phyloP scores from a whole-genome alignment of 2,329 filamentous ascomycete genomes.

The Neonectria ditissima region DNA sequence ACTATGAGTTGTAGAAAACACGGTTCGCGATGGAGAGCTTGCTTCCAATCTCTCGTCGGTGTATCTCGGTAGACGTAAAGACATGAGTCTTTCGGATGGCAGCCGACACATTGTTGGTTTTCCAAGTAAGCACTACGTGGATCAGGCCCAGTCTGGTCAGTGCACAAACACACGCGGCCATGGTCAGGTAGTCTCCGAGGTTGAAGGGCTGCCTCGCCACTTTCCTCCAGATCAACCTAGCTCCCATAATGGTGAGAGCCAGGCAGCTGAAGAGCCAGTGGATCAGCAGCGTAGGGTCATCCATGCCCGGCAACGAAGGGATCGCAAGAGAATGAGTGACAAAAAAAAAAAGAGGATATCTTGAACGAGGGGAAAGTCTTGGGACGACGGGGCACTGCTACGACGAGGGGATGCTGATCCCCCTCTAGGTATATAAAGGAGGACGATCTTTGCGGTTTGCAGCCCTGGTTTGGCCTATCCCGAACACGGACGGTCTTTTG shows the following conservation, averaged over 20 bases:
- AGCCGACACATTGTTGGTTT: slow-evolving; percentile 29
- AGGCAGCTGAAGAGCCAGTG: slow-evolving; percentile 30
- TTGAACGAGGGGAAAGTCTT: too few species aligned
- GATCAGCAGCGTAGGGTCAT: slow-evolving; percentile 32
- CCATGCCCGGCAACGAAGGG: slow-evolving; percentile 18
- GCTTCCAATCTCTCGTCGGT: slow-evolving; percentile 24
- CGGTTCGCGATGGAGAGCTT: slow-evolving; percentile 29
- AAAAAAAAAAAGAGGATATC: too few species aligned
- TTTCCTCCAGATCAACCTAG: slow-evolving; percentile 18
- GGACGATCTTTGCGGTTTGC: not conserved
- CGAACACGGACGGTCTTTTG: not conserved
- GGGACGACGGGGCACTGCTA: not conserved
- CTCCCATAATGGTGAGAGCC: slow-evolving; percentile 12
- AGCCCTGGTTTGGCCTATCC: not conserved
- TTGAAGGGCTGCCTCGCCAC: slow-evolving; percentile 22
- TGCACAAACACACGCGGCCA: slow-evolving; percentile 27
- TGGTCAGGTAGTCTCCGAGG: slow-evolving; percentile 27
- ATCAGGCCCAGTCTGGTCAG: slow-evolving; percentile 29
- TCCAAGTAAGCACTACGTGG: slow-evolving; percentile 30
- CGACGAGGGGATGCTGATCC: not conserved
- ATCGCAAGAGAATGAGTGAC: not conserved
- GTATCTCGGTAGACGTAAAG: slow-evolving; percentile 26
- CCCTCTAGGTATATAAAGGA: slow-evolving; percentile 7
- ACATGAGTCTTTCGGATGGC: slow-evolving; percentile 22
- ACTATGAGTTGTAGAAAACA: slow-evolving; percentile 34